Conservation (phyloP, 352 stramenopile genomes). For the Globisporangium mamillatum region DNA sequence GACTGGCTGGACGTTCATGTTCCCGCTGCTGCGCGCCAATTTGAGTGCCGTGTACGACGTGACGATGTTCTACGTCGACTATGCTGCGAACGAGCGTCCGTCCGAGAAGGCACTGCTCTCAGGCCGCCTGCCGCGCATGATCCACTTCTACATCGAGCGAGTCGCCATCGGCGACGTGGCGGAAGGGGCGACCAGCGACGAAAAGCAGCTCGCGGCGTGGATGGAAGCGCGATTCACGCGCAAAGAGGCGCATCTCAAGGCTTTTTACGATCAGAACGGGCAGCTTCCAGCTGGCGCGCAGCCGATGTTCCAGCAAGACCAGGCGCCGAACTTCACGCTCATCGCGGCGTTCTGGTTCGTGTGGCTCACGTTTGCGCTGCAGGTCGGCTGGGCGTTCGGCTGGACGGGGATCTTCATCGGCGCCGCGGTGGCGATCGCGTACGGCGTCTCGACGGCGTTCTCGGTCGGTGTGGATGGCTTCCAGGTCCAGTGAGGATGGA, state of each 20-base stretch:
- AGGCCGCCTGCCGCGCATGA: constrained; percentile 50
- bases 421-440: constrained; percentile 24
- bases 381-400: constrained; percentile 27
- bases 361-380: constrained; percentile 27
- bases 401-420: constrained; percentile 26
- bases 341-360: constrained; percentile 59
- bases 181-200: constrained; percentile 20
- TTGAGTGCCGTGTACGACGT: constrained; percentile 77
- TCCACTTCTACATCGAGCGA: constrained; percentile 76
- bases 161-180: constrained; percentile 40
- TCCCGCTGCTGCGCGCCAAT: constrained; percentile 50
- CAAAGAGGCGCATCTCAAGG: constrained; percentile 61
- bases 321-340: constrained; percentile 24
- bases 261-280: constrained; percentile 57
- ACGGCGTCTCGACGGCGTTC: constrained; percentile 33
- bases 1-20: constrained; percentile 76
- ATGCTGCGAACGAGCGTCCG: constrained; percentile 52
- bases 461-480: constrained; percentile 50
- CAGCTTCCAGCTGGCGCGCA: constrained; percentile 47
- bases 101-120: constrained; percentile 63
- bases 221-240: constrained; percentile 62
- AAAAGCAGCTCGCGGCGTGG: constrained; percentile 49
- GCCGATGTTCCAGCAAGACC: constrained; percentile 40
- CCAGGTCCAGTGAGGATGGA: constrained; percentile 25
- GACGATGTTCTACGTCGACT: constrained; percentile 82